Base-by-base conservation (phyloP, 257 asterid genomes). In the Nyctanthes arbortristis region DNA sequence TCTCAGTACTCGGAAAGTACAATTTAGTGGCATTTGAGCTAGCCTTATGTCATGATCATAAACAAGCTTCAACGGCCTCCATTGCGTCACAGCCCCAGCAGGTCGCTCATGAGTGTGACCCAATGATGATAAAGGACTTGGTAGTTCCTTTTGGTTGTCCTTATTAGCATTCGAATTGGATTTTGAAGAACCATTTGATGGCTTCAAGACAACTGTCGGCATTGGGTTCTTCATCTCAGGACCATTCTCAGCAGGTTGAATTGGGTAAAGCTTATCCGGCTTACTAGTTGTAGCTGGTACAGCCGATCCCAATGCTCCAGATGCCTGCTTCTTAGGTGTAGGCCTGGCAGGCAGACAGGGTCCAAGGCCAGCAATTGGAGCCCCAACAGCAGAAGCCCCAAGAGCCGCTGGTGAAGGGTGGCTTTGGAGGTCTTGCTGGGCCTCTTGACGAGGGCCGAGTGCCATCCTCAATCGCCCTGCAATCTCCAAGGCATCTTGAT, bases 391-490 rank as follows among this genome's bases (percentile, higher is more conserved):
- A 69, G 99, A 94, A 40, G 99, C 99, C 39, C 99, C 99, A 47
- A 94, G 92, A 8, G 99, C 99, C 7, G 99, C 99, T 11, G 97
- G 99, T 2, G 99, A 94, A 4, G 99, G 99, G 31, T 95, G 93
- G 80, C 99, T 94, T 73, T 87, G 98, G 63, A 93, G 96, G 61
- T 94, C 99, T 85, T 88, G 97, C 69, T 86, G 98, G 45, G 92
- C 88, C 73, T 93, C 97, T 40, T 78, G 95, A 8, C 93, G 88
- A 22, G 92, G 89, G 28, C 89, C 93, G 33, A 89, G 70, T 0
- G 84, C 93, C 75, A 76, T 65, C 80, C 96, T 83, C 86, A 94
- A 68, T 63, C 97, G 60, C 7, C 84, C 87, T 59, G 91, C 90
- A 69, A 91, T 82, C 69, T 86, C 99, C 83, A 84, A 65, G 0